Percentiles rank a stretch among this genome's conserved stretches.
Conservation (phyloP, 768 basidiomycete species). For the Naematelia aurantialba region DNA sequence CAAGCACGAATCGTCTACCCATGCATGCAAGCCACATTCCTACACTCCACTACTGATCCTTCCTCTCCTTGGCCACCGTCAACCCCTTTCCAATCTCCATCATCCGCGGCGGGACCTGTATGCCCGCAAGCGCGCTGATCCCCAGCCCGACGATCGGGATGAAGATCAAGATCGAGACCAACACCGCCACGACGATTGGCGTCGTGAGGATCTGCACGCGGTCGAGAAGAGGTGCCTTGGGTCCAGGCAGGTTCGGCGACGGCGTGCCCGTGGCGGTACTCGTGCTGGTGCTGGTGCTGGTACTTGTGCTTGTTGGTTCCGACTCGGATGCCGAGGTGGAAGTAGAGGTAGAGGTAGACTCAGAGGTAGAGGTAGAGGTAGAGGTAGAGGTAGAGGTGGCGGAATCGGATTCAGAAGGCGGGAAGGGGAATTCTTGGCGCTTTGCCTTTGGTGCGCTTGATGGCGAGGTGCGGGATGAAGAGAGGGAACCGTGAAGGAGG, state of each 20-base stretch:
- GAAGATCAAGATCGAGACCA: slow-evolving; percentile 42
- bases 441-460: slow-evolving; percentile 15
- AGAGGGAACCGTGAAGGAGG: neutral
- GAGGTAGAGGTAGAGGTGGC: slow-evolving; percentile 16
- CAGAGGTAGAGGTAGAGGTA: too few relatives aligned
- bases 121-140: slow-evolving; percentile 36
- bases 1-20: too few relatives aligned
- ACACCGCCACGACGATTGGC: slow-evolving; percentile 42
- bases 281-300: slow-evolving; percentile 10
- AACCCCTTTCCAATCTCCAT: slow-evolving; percentile 44
- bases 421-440: slow-evolving; percentile 40
- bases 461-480: slow-evolving; percentile 19
- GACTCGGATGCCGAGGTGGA: slow-evolving; percentile 11
- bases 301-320: slow-evolving; percentile 1
- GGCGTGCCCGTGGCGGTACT: slow-evolving; percentile 12
- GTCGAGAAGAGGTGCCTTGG: slow-evolving; percentile 36
- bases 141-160: slow-evolving; percentile 41
- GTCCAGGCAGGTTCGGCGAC: slow-evolving; percentile 18
- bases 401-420: slow-evolving; percentile 5
- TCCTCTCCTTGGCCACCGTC: slow-evolving; percentile 39
- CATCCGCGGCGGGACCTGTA: slow-evolving; percentile 49
- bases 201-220: slow-evolving; percentile 41
- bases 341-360: slow-evolving; percentile 2
- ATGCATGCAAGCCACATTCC: neutral
- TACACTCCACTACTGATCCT: slow-evolving; percentile 41